Percentiles rank a stretch among this genome's conserved stretches.
Evolutionary conservation across 2,329 filamentous ascomycete species (phyloP).

Genomic region (Passalora sequoiae): DNA sequence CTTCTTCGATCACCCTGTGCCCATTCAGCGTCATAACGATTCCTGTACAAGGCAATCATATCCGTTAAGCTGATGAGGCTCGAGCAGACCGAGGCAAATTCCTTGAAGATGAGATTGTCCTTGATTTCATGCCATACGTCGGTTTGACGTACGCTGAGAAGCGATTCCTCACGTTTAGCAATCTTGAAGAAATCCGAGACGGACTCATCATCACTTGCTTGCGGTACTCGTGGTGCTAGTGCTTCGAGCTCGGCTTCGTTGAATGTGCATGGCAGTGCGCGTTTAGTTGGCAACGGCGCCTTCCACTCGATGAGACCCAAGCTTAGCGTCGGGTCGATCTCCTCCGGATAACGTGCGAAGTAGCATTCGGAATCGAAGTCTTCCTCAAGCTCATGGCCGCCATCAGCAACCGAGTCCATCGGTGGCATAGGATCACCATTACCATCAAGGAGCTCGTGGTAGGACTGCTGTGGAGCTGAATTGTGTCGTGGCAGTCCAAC

Average conservation of each 20-base stretch:
- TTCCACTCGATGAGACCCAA: conserved; percentile 44
- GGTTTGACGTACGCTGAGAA: conserved; percentile 46
- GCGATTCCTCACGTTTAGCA: conserved; percentile 41
- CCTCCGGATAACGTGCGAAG: conserved; percentile 42
- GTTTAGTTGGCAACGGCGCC: conserved; percentile 40
- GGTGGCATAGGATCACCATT: conserved; percentile 28
- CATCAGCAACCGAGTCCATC: conserved; percentile 7
- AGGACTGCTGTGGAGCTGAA: conserved; percentile 14
- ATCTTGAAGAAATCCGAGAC: conserved; percentile 48
- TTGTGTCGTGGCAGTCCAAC: conserved; percentile 16
- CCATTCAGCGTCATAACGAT: conserved; percentile 23
- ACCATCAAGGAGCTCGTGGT: conserved; percentile 21
- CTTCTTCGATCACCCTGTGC: conserved; percentile 11
- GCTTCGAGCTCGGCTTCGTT: conserved; percentile 42
- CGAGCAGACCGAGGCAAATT: conserved; percentile 41
- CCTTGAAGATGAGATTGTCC: conserved; percentile 47
- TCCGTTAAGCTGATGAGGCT: conserved; percentile 41
- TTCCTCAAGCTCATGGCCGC: conserved; percentile 34
- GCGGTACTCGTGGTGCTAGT: conserved; percentile 35
- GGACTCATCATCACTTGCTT: conserved; percentile 39
- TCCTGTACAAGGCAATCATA: conserved; percentile 23
- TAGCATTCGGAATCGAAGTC: conserved; percentile 42
- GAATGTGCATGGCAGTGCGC: conserved; percentile 41
- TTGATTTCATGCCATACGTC: conserved; percentile 48
- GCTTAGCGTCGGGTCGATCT: conserved; percentile 42